These are phyloP conservation scores for Hymenoscyphus albidus DNA, from an alignment of 2,329 filamentous ascomycete genomes.

Conservation along the genomic window DNA sequence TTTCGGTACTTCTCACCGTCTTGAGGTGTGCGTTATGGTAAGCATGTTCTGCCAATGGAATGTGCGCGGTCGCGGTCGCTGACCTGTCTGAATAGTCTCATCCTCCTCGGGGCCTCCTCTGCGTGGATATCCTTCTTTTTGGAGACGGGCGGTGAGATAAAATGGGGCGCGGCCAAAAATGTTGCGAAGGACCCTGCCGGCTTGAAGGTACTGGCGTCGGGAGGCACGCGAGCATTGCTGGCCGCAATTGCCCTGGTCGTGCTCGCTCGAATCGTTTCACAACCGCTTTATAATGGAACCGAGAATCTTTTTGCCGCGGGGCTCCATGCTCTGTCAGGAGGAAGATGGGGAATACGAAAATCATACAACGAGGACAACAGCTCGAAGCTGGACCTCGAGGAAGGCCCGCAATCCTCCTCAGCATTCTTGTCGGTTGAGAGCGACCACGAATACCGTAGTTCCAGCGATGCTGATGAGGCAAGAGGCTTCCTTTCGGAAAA, in stretches of 20 bases:
- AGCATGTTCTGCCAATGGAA: background rate
- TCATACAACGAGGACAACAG: constrained; percentile 5
- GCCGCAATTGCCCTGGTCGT: constrained; percentile 30
- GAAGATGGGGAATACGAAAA: constrained; percentile 1
- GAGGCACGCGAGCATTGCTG: constrained; percentile 31
- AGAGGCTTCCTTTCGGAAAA: constrained; percentile 3
- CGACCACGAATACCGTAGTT: background rate
- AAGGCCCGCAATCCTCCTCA: background rate
- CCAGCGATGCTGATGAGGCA: constrained; percentile 6
- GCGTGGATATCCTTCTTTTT: constrained; percentile 39
- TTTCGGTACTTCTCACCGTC: constrained; percentile 7
- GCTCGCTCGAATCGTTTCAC: constrained; percentile 32
- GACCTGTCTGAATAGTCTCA: background rate
- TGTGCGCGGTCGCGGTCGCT: background rate
- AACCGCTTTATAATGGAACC: constrained; percentile 30
- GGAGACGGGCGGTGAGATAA: constrained; percentile 39
- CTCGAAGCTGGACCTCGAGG: background rate
- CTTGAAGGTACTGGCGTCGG: constrained; percentile 38
- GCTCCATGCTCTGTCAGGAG: constrained; percentile 17
- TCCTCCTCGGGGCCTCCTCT: constrained; percentile 35
- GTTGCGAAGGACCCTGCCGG: constrained; percentile 37
- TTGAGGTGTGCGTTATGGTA: constrained; percentile 8
- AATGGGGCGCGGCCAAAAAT: constrained; percentile 37
- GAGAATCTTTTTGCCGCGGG: constrained; percentile 19
- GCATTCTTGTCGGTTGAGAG: constrained; percentile 1